Evolutionary conservation across 2,329 filamentous ascomycete genomes (phyloP), one percentile per base, ranked within the genome.

Genomic region (Paraconiothyrium sp.): DNA sequence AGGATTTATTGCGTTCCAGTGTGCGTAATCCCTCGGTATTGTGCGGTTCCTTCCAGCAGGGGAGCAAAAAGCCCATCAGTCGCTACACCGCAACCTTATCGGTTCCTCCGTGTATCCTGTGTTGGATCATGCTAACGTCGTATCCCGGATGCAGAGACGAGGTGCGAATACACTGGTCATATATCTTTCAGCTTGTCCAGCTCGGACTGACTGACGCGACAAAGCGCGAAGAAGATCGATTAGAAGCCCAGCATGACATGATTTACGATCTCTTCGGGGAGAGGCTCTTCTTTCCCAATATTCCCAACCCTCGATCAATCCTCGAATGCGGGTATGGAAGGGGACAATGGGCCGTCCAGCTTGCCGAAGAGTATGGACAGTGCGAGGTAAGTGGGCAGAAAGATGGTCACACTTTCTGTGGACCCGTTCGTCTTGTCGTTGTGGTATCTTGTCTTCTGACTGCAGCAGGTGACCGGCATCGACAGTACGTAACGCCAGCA

Each of bases 271-370:
- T 79, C 8, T 77, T 75, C 41, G 72, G 70, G 4, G 67, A 71
- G 16, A 57, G 64, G 24, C 60, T 78, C 3, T 75, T 73, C 44
- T 74, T 76, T 54, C 68, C 73, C 32, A 63, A 63, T 9, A 67
- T 80, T 34, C 59, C 68, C 9, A 63, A 75, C 20, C 78, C 78
- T 13, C 58, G 39, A 11, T 75, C 70, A n/a, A 68, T 79, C 41
- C 62, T 80, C 20, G 78, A 80, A 9, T 80, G 77, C 58, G 78
- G 78, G 6, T 80, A 80, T 64, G 78, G 78, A 34, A 69, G 70
- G 37, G 78, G 76, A 1, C 69, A 77, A 49, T 80, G 78, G 78
- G 73, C 71, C 4, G 68, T 77, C 10, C 70, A 76, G 32, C 72
- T 77, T 56, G 78, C 78, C 2, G 74, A 78, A 62, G 72, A 74